phyloP scores from a whole-genome alignment of 2,329 filamentous ascomycete genomes.

The Fusarium setosum region DNA sequence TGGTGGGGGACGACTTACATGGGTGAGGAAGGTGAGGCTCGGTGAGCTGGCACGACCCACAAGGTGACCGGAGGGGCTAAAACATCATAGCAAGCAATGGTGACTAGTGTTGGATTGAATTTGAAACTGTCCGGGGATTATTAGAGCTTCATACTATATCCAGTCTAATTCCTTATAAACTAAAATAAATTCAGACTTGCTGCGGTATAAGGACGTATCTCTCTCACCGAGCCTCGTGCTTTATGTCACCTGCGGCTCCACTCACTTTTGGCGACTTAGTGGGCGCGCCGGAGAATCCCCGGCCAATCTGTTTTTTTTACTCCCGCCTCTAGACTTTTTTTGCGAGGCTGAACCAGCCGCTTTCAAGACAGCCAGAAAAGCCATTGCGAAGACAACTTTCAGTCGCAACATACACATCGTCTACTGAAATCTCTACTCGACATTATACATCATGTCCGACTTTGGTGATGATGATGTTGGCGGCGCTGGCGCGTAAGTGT shows the following conservation, averaged over 20 bases:
- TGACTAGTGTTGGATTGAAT: no score
- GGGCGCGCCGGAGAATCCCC: conserved; percentile 45
- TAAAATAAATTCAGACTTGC: no score
- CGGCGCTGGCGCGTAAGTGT: conserved; percentile 66
- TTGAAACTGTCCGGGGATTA: no score
- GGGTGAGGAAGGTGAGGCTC: conserved; percentile 13
- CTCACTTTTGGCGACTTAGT: no score
- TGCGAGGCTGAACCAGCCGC: conserved; percentile 35
- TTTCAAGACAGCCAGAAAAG: conserved; percentile 34
- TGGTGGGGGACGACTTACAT: conserved; percentile 44
- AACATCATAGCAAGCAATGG: no score
- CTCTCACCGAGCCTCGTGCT: no score
- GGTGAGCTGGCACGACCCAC: conserved; percentile 15
- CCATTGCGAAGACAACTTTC: conserved; percentile 21
- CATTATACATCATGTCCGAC: conserved; percentile 71
- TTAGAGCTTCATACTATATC: no score
- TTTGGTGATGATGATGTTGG: conserved; percentile 75
- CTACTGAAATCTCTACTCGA: conserved; percentile 3
- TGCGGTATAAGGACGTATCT: no score
- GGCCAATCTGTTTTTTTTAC: conserved; percentile 45
- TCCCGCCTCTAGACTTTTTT: conserved; percentile 45
- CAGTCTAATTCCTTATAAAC: no score
- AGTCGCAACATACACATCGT: not conserved
- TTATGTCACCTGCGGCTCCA: no score
- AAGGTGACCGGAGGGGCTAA: no score